Percentiles rank a stretch among this genome's conserved stretches.
Evolutionary conservation across 768 basidiomycete genomes (phyloP).

Genomic region (Leucogyrophana mollusca): DNA sequence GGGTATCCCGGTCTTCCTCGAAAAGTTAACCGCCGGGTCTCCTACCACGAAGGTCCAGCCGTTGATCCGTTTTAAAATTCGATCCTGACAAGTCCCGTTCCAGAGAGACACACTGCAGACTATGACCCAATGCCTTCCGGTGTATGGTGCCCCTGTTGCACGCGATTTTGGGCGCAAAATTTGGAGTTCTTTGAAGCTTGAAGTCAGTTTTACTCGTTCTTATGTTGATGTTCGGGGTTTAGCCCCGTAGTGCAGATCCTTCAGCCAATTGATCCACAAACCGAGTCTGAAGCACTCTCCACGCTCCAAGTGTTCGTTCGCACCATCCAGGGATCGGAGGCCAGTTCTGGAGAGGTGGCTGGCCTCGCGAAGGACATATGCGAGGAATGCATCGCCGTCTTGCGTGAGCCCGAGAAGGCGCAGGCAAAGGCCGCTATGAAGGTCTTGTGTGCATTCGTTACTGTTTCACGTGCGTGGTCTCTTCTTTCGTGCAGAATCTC

Average conservation of each 20-base stretch:
- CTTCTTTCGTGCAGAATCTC: neutral
- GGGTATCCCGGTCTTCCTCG: conserved; percentile 85
- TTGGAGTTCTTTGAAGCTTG: conserved; percentile 91
- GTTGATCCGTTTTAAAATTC: neutral
- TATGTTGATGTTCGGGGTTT: neutral
- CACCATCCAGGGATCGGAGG: conserved; percentile 59
- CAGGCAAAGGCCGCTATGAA: conserved; percentile 88
- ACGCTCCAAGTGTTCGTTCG: conserved; percentile 71
- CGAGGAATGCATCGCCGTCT: conserved; percentile 73
- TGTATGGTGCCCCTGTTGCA: conserved; percentile 70
- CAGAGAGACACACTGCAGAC: conserved; percentile 87
- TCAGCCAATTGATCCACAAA: conserved; percentile 80
- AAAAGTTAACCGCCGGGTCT: conserved; percentile 84
- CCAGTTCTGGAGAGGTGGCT: conserved; percentile 39
- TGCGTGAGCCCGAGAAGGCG: conserved; percentile 91
- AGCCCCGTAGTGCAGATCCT: conserved; percentile 61
- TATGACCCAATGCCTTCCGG: conserved; percentile 73
- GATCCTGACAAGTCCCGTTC: conserved; percentile 2
- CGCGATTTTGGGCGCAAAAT: conserved; percentile 67
- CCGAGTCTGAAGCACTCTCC: conserved; percentile 72
- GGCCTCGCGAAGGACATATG: conserved; percentile 74
- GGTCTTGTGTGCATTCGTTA: conserved; percentile 72
- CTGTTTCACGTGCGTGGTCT: conserved; percentile 67
- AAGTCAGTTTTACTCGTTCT: conserved; percentile 45
- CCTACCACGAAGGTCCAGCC: conserved; percentile 72